phyloP scores from a whole-genome alignment of 345 rosid genomes.

The Eucalyptus cloeziana region DNA sequence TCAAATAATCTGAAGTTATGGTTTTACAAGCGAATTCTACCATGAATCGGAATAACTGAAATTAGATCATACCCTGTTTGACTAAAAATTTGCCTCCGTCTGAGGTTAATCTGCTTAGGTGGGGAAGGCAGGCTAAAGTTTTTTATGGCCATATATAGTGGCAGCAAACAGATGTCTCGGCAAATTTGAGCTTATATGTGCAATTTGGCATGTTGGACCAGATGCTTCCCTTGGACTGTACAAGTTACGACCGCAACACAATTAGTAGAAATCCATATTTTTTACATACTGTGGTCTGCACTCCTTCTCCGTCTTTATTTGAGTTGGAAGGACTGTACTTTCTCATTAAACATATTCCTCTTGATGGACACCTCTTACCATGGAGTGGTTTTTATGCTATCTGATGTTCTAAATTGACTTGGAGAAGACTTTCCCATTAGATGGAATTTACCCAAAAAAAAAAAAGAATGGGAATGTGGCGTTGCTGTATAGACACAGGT shows the following conservation, averaged over 20 bases:
- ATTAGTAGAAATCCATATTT: not conserved
- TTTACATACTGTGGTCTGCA: not conserved
- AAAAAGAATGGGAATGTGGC: too few species aligned
- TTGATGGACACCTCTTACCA: not conserved
- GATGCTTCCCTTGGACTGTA: not conserved
- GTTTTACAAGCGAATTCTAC: not conserved
- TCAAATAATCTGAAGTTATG: not conserved
- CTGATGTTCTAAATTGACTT: not conserved
- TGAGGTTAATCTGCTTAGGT: not conserved
- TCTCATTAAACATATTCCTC: not conserved
- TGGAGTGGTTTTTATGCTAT: not conserved
- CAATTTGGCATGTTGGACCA: not conserved
- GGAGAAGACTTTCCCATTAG: not conserved
- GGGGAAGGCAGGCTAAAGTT: not conserved
- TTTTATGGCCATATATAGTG: not conserved
- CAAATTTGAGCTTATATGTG: not conserved
- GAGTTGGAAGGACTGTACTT: not conserved
- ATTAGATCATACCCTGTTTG: not conserved
- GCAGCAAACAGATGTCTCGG: not conserved
- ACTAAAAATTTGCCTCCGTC: not conserved
- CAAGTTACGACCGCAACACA: not conserved
- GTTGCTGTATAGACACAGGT: too few species aligned
- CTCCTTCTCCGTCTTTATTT: not conserved
- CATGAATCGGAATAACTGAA: not conserved
- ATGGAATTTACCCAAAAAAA: not conserved